Conservation (phyloP, 768 basidiomycete genomes). For the Collybiopsis luxurians region DNA sequence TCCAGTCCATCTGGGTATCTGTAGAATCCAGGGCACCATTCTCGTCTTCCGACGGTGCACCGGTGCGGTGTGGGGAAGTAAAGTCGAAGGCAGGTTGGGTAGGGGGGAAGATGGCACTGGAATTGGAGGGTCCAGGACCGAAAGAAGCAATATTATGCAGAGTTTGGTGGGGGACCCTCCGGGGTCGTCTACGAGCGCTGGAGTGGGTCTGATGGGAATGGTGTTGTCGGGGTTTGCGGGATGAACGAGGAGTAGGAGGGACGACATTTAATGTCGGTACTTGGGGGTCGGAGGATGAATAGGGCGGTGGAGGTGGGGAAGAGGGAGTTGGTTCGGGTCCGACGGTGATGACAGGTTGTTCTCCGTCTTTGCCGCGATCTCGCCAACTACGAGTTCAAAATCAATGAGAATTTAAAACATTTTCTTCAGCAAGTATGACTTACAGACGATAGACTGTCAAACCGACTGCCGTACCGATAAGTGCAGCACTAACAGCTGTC, state of each 20-base stretch:
- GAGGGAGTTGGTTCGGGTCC: constrained; percentile 15
- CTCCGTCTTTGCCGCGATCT: constrained; percentile 45
- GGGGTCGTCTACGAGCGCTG: constrained; percentile 9
- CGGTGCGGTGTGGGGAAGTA: constrained; percentile 12
- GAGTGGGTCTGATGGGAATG: constrained; percentile 7
- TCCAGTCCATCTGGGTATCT: constrained; percentile 71
- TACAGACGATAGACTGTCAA: constrained; percentile 85
- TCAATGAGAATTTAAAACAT: background rate
- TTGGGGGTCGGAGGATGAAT: constrained; percentile 6
- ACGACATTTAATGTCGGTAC: constrained; percentile 21
- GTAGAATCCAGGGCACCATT: background rate
- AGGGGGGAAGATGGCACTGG: constrained; percentile 23
- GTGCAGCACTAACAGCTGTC: constrained; percentile 79
- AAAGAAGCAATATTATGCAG: constrained; percentile 8
- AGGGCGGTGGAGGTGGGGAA: constrained; percentile 22
- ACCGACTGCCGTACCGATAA: constrained; percentile 85
- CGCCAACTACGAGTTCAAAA: constrained; percentile 55
- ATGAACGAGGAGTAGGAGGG: constrained; percentile 50
- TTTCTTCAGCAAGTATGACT: constrained; percentile 26
- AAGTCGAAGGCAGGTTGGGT: constrained; percentile 45
- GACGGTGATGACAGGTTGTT: constrained; percentile 22
- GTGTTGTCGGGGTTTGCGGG: constrained; percentile 2
- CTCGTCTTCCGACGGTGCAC: background rate
- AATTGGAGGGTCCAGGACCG: constrained; percentile 8
- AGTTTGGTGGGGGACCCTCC: background rate